Base-by-base conservation (phyloP, 2,329 filamentous ascomycete species). In the Aspergillus versicolor region DNA sequence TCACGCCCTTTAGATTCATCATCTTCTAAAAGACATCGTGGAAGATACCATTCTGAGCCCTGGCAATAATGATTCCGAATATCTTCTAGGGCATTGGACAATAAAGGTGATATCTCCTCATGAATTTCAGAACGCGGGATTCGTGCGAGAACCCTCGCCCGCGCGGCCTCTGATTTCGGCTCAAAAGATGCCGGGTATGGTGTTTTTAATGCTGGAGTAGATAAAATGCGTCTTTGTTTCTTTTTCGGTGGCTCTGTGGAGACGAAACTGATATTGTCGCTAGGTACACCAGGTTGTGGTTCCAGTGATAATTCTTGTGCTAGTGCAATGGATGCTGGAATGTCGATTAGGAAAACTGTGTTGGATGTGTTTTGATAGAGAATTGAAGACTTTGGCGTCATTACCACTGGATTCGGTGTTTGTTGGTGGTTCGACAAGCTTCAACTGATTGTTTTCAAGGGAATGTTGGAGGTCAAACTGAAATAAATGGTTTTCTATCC, bases 291-390 rank as follows among this genome's bases (percentile, higher is more conserved):
- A n/a, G 37, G 19, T 13, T 52, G 30, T 34, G 48, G 51, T 32
- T n/a, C 41, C 19, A 21, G n/a, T 32, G 50, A 41, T 21, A 70
- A 67, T 19, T 71, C 73, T 69, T 87, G 85, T 5, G 81, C 83
- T 6, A 74, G 64, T 17, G 77, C 74, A 54, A 88, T 85, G 1
- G 85, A 87, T 5, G 67, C 68, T 2, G 85, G 84, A 9, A 86
- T 81, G 64, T 88, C 85, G 30, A 88, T 64, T 19, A 88, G 69
- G 15, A 79, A 79, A 32, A 82, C 65, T 5, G 77, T 78, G 7
- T 69, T 57, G 4, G 73, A 65, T 2, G 64, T 50, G 58, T 81
- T 83, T 57, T 81, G 76, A 67, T 82, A 85, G 43, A 87, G 72
- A 40, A 86, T 79, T 13, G 73, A 62, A 17, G 70, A 65, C 12